Evolutionary conservation across 2,329 filamentous ascomycete genomes (phyloP).

Genomic region (Exophiala spinifera): DNA sequence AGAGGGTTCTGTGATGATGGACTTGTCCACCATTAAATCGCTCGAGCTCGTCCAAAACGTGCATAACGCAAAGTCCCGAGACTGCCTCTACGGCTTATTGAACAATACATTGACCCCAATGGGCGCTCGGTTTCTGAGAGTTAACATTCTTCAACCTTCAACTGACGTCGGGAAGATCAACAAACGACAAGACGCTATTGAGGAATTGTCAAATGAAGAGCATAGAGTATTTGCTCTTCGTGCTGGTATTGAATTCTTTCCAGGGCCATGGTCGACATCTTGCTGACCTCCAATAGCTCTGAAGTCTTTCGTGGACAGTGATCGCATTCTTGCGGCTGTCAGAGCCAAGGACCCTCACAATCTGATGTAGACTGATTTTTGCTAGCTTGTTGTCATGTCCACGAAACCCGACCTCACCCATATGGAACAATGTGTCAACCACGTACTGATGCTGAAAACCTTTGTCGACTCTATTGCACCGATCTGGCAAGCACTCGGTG

Average conservation of each 20-base stretch:
- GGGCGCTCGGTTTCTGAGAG: constrained; percentile 78
- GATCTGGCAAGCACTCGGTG: constrained; percentile 65
- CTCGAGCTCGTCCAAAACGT: constrained; percentile 89
- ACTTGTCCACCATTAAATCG: constrained; percentile 79
- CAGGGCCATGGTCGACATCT: constrained; percentile 24
- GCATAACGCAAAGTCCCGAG: constrained; percentile 70
- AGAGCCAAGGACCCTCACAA: constrained; percentile 22
- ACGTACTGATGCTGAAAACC: constrained; percentile 80
- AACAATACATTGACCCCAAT: constrained; percentile 86
- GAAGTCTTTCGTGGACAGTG: constrained; percentile 72
- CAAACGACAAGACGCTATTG: constrained; percentile 75
- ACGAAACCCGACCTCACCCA: constrained; percentile 62
- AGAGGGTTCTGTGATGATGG: constrained; percentile 93
- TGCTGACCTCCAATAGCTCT: constrained; percentile 52
- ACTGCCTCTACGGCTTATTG: constrained; percentile 79
- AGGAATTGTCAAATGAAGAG: constrained; percentile 77
- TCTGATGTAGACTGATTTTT: constrained; percentile 23
- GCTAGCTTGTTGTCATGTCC: constrained; percentile 72
- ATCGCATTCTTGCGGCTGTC: constrained; percentile 74
- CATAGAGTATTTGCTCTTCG: constrained; percentile 78
- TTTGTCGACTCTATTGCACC: constrained; percentile 68
- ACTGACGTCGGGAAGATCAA: constrained; percentile 67
- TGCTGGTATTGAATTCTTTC: constrained; percentile 51
- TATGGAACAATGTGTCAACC: constrained; percentile 78
- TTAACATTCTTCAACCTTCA: constrained; percentile 83